A percentile compares a stretch with the other conserved stretches of the same genome.
Evolutionary conservation across 2,329 filamentous ascomycete genomes (phyloP).

Genomic region (Aureobasidium sp.): DNA sequence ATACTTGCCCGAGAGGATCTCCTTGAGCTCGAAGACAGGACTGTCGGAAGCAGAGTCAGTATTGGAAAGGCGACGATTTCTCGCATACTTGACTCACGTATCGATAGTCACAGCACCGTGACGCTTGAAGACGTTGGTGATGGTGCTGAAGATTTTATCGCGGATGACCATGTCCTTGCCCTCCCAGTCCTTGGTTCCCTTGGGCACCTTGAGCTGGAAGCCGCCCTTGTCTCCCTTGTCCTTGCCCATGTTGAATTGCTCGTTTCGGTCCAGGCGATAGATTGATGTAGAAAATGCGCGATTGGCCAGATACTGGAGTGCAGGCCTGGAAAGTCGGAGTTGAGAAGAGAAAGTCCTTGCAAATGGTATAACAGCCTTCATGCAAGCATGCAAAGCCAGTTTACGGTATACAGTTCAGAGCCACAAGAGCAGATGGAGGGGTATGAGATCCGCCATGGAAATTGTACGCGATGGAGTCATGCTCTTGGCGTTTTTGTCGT

Average conservation of each 20-base stretch:
- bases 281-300: conserved; percentile 10
- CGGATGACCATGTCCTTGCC: conserved; percentile 71
- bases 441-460: not conserved
- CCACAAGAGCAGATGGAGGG: conserved; percentile 4
- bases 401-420: not conserved
- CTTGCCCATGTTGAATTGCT: conserved; percentile 36
- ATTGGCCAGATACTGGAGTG: not conserved
- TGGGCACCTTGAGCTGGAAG: conserved; percentile 74
- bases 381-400: conserved; percentile 12
- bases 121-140: conserved; percentile 72
- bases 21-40: conserved; percentile 75
- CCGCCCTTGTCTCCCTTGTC: conserved; percentile 32
- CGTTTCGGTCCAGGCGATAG: not conserved
- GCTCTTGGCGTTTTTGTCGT: not conserved
- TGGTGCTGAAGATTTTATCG: conserved; percentile 69
- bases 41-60: conserved; percentile 23
- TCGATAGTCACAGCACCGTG: conserved; percentile 74
- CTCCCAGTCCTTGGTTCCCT: conserved; percentile 83
- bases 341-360: conserved; percentile 9
- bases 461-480: conserved; percentile 1
- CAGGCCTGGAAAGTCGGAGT: not conserved
- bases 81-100: conserved; percentile 42
- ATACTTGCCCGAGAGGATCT: conserved; percentile 83
- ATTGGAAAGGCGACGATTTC: not conserved
- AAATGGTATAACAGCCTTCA: conserved; percentile 9